A percentile compares a stretch with the other conserved stretches of the same genome.
phyloP scores from a whole-genome alignment of 1,284 basidiomycete genomes.

The Cutaneotrichosporon sp. region DNA sequence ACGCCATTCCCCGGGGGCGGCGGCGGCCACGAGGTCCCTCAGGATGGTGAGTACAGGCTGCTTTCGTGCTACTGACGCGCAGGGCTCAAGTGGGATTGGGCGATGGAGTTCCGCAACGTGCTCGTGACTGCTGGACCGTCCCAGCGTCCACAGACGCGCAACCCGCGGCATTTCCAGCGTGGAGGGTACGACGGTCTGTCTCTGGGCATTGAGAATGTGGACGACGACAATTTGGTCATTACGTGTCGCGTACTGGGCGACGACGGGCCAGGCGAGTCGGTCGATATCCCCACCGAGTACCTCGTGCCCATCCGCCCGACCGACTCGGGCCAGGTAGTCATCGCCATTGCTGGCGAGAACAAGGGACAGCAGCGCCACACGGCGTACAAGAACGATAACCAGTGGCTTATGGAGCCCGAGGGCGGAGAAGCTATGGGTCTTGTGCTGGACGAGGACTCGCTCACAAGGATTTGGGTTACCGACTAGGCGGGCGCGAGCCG shows the following conservation, averaged over 20 bases:
- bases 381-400: constrained; percentile 30
- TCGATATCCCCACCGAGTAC: constrained; percentile 41
- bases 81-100: constrained; percentile 41
- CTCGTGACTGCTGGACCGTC: constrained; percentile 40
- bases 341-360: constrained; percentile 28
- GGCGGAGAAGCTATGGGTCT: constrained; percentile 25
- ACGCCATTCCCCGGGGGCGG: constrained; percentile 12
- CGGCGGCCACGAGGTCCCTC: not conserved
- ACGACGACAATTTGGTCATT: constrained; percentile 13
- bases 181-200: constrained; percentile 32
- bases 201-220: constrained; percentile 31
- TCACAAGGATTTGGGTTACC: constrained; percentile 38
- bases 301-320: constrained; percentile 32
- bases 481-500: not conserved
- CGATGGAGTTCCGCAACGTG: constrained; percentile 45
- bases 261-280: constrained; percentile 18
- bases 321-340: constrained; percentile 33
- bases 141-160: constrained; percentile 24
- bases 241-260: constrained; percentile 22
- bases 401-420: constrained; percentile 45
- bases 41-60: not conserved
- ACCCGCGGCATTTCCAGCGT: constrained; percentile 42
- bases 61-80: no score
- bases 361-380: constrained; percentile 40
- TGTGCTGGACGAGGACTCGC: constrained; percentile 29